Conservation (phyloP, 2,329 filamentous ascomycete species). For the Diaporthe capsici region DNA sequence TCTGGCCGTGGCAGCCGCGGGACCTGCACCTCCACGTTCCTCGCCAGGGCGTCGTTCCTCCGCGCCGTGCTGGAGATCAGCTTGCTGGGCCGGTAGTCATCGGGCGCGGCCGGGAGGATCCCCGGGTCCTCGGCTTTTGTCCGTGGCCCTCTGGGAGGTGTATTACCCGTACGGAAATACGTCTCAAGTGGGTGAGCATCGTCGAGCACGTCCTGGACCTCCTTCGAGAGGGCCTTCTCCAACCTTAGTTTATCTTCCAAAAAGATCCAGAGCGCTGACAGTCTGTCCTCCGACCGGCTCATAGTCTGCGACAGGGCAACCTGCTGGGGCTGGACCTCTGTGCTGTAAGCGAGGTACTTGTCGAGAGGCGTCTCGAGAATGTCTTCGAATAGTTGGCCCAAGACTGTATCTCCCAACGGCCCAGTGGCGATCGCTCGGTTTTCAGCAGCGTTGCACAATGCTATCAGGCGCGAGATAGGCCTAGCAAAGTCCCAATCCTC, state of each 20-base stretch:
- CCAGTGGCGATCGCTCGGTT: background rate
- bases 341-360: background rate
- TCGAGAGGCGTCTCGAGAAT: background rate
- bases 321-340: background rate
- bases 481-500: background rate
- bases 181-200: background rate
- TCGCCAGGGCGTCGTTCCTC: background rate
- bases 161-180: background rate
- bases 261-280: background rate
- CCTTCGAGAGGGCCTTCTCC: background rate
- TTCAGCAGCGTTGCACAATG: background rate
- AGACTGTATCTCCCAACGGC: background rate
- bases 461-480: background rate
- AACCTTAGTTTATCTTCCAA: background rate
- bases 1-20: background rate
- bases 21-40: background rate
- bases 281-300: background rate
- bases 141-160: no score
- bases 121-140: no score
- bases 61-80: background rate
- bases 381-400: background rate
- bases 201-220: background rate
- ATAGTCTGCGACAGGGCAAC: background rate
- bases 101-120: background rate
- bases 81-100: background rate